Conservation (phyloP, 2,329 filamentous ascomycete genomes). For the Aspergillus ochraceoroseus region DNA sequence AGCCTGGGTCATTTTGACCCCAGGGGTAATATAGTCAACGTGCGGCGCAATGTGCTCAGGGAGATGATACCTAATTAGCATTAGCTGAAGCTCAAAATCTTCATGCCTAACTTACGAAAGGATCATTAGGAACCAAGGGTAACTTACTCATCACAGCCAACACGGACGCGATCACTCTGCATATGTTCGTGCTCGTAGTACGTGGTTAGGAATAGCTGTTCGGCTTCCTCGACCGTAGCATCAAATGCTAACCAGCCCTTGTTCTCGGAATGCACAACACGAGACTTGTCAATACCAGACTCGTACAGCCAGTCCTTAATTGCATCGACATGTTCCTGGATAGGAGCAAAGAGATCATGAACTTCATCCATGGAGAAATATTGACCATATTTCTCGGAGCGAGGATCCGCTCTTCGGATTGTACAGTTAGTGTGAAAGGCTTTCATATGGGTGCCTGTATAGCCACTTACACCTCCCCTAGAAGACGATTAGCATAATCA, state of each 20-base stretch:
- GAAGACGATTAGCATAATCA: slow-evolving; percentile 12
- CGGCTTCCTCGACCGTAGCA: slow-evolving; percentile 51
- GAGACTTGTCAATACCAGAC: slow-evolving; percentile 48
- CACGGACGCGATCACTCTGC: slow-evolving; percentile 26
- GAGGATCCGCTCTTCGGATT: slow-evolving; percentile 38
- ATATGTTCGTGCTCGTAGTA: slow-evolving; percentile 51
- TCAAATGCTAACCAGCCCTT: slow-evolving; percentile 54
- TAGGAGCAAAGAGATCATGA: slow-evolving; percentile 42
- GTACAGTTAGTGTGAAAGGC: neutral
- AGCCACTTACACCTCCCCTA: slow-evolving; percentile 35
- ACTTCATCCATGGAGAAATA: slow-evolving; percentile 44
- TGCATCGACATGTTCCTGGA: slow-evolving; percentile 45
- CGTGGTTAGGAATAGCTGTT: slow-evolving; percentile 50
- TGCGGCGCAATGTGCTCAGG: slow-evolving; percentile 47
- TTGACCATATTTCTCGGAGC: slow-evolving; percentile 41
- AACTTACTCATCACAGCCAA: slow-evolving; percentile 38
- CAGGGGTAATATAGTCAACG: slow-evolving; percentile 55
- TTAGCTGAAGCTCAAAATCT: neutral
- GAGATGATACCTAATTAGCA: slow-evolving; percentile 43
- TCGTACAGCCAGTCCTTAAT: slow-evolving; percentile 53
- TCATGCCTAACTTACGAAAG: no score
- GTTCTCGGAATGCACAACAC: slow-evolving; percentile 49
- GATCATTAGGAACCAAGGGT: no score
- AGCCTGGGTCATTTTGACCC: slow-evolving; percentile 26
- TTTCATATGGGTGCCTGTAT: neutral